A percentile compares a stretch with the other conserved stretches of the same genome.
phyloP scores from a whole-genome alignment of 768 basidiomycete species.

The Cystofilobasidium macerans region DNA sequence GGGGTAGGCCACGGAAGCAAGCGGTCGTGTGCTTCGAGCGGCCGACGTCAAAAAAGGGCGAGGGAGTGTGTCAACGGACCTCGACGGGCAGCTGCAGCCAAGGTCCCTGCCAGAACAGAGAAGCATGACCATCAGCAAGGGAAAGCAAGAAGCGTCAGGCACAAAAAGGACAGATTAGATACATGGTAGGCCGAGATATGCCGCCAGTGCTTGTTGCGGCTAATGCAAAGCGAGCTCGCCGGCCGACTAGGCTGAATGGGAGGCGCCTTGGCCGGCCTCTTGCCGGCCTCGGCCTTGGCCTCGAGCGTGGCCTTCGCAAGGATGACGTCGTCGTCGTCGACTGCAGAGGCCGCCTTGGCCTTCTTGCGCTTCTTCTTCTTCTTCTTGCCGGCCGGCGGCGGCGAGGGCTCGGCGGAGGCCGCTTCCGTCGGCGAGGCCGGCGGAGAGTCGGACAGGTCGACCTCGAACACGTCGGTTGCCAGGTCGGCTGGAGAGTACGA shows the following conservation, averaged over 20 bases:
- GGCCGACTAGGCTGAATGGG: slow-evolving; percentile 49
- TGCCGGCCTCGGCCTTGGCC: slow-evolving; percentile 19
- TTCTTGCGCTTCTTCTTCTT: no score
- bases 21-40: background rate
- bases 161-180: slow-evolving; percentile 14
- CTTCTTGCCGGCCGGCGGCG: no score
- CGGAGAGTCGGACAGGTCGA: no score
- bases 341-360: no score
- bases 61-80: background rate
- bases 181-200: slow-evolving; percentile 43
- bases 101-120: no score
- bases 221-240: slow-evolving; percentile 66
- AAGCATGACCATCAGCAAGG: no score
- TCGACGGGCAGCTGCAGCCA: slow-evolving; percentile 85
- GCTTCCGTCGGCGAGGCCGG: no score
- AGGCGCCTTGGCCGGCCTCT: background rate
- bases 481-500: no score
- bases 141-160: background rate
- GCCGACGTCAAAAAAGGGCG: background rate
- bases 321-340: no score
- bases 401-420: no score
- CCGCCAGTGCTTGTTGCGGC: slow-evolving; percentile 86
- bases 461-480: no score
- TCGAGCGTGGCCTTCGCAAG: no score
- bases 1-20: background rate